Conservation (phyloP, 2,329 filamentous ascomycete genomes). For the Clarireedia hainanense region DNA sequence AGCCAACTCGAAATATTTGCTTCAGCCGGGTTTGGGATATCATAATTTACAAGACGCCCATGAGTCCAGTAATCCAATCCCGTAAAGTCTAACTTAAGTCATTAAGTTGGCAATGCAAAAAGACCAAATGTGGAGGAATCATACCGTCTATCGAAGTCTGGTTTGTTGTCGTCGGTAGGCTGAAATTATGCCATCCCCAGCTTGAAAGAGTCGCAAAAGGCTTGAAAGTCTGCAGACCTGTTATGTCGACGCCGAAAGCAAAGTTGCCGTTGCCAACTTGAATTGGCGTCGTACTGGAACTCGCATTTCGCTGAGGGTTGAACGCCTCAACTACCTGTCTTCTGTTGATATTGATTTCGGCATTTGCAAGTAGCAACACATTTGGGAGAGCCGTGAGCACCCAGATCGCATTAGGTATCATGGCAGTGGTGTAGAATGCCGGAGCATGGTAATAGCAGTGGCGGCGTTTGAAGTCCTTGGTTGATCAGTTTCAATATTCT, state of each 20-base stretch:
- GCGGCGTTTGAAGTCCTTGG: too few species aligned
- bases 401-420: too few species aligned
- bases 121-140: not conserved
- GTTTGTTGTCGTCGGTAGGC: conserved; percentile 31
- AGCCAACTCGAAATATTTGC: conserved; percentile 40
- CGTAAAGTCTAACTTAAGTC: not conserved
- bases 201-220: conserved; percentile 36
- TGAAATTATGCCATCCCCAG: conserved; percentile 40
- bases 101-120: conserved; percentile 17
- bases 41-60: conserved; percentile 36
- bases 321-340: not conserved
- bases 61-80: conserved; percentile 32
- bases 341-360: not conserved
- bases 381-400: too few species aligned
- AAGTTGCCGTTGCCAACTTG: conserved; percentile 42
- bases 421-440: too few species aligned
- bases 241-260: conserved; percentile 39
- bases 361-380: too few species aligned
- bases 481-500: too few species aligned
- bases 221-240: conserved; percentile 37
- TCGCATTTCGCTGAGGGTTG: conserved; percentile 21
- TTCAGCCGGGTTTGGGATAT: conserved; percentile 34
- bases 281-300: conserved; percentile 27
- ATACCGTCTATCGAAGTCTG: conserved; percentile 27
- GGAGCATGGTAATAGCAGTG: too few species aligned